Conservation (phyloP, 176 grass and related monocot species). For the Carex littledalei region DNA sequence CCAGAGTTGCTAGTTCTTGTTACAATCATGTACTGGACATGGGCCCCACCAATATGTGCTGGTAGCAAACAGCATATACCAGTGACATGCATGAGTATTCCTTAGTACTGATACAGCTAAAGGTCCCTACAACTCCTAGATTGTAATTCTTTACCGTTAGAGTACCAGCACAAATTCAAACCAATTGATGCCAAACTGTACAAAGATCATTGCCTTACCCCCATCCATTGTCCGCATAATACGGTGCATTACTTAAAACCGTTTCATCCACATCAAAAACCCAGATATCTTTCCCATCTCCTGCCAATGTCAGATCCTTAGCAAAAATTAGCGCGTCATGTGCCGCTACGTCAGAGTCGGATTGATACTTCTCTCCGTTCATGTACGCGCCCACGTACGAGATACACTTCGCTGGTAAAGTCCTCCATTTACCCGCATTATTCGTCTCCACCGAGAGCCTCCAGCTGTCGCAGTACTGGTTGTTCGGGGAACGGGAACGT, state of each 20-base stretch:
- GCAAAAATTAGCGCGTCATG: conserved; percentile 58
- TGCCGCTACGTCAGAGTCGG: conserved; percentile 52
- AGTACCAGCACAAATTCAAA: not conserved
- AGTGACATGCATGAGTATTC: not conserved
- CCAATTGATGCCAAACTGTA: not conserved
- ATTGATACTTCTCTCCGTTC: conserved; percentile 55
- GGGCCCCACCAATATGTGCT: not conserved
- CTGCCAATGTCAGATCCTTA: not conserved
- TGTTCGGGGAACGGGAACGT: not conserved
- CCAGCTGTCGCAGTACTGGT: conserved; percentile 81
- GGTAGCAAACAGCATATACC: not conserved
- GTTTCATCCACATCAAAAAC: conserved; percentile 94
- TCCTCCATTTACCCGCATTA: conserved; percentile 53
- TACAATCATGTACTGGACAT: not conserved
- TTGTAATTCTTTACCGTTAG: not conserved
- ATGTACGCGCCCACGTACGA: conserved; percentile 45
- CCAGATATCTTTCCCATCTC: conserved; percentile 46
- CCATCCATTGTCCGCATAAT: conserved; percentile 57
- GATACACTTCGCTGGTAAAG: conserved; percentile 40
- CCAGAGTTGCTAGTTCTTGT: not conserved
- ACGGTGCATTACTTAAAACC: conserved; percentile 58
- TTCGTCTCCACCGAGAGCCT: conserved; percentile 76
- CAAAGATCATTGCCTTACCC: conserved; percentile 36
- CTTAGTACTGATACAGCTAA: not conserved
- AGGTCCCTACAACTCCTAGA: not conserved